Evolutionary conservation across 2,329 filamentous ascomycete species (phyloP).

Genomic region (Stemphylium beticola): DNA sequence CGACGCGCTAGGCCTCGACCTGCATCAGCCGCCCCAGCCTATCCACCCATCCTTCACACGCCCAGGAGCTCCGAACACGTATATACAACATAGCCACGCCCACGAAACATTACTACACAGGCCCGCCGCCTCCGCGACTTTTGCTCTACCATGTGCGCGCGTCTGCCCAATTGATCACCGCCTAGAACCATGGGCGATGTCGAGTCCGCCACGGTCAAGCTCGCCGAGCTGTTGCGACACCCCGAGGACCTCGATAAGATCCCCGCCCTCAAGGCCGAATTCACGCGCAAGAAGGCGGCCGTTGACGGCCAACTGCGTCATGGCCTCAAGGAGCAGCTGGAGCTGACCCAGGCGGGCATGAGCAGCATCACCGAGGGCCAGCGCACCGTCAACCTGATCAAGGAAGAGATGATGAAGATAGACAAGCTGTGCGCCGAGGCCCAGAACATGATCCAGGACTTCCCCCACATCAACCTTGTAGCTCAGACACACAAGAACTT

Average conservation of each 20-base stretch:
- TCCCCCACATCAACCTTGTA: slow-evolving; percentile 87
- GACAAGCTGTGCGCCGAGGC: slow-evolving; percentile 97
- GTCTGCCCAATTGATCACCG: slow-evolving; percentile 11
- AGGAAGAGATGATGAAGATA: slow-evolving; percentile 98
- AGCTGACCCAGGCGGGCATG: slow-evolving; percentile 94
- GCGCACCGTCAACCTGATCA: slow-evolving; percentile 88
- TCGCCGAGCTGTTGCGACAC: slow-evolving; percentile 91
- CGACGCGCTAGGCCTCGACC: slow-evolving; percentile 14
- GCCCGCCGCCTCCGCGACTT: slow-evolving; percentile 9
- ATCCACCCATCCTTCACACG: slow-evolving; percentile 6
- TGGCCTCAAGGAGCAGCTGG: slow-evolving; percentile 88
- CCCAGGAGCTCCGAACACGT: slow-evolving; percentile 10
- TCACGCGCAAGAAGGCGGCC: slow-evolving; percentile 89
- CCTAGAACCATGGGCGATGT: slow-evolving; percentile 65
- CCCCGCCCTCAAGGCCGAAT: slow-evolving; percentile 84
- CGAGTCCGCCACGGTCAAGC: slow-evolving; percentile 69
- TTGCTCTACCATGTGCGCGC: slow-evolving; percentile 23
- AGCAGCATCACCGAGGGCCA: slow-evolving; percentile 86
- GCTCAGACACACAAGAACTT: slow-evolving; percentile 97
- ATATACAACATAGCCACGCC: neutral
- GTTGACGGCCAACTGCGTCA: slow-evolving; percentile 89
- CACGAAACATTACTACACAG: neutral
- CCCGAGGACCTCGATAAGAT: slow-evolving; percentile 99
- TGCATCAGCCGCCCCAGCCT: slow-evolving; percentile 1
- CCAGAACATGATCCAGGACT: slow-evolving; percentile 96